Evolutionary conservation across 352 stramenopile species (phyloP).

Genomic region (Phytophthora pisi): DNA sequence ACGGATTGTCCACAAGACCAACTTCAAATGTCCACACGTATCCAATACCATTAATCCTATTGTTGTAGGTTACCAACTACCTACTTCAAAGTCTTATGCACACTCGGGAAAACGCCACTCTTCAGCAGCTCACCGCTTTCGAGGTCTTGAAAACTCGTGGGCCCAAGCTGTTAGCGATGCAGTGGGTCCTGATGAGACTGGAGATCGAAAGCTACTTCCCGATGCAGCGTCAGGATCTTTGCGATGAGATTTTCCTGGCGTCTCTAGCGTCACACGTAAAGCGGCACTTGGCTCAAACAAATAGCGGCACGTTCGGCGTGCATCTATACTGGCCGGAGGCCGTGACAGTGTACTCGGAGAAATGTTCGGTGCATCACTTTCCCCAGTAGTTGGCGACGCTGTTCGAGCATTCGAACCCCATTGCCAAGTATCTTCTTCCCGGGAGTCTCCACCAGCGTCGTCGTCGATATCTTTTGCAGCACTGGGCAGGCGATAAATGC

Average conservation of each 20-base stretch:
- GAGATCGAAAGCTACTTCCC: background rate
- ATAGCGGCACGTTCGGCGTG: slow-evolving; percentile 1
- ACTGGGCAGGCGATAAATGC: background rate
- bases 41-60: background rate
- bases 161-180: background rate
- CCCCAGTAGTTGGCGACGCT: background rate
- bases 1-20: background rate
- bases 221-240: background rate
- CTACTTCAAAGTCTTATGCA: background rate
- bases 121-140: background rate
- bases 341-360: background rate
- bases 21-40: background rate
- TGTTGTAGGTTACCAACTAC: too few species aligned
- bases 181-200: background rate
- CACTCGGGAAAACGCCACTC: background rate
- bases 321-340: background rate
- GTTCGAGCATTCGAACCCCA: background rate
- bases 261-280: background rate
- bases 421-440: background rate
- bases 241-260: background rate
- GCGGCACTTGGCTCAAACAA: background rate
- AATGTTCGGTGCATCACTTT: background rate
- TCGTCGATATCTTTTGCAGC: background rate
- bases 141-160: background rate
- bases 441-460: background rate